Evolutionary conservation across 192 early-diverging fungal species (phyloP).

Genomic region (Entomortierella parvispora): DNA sequence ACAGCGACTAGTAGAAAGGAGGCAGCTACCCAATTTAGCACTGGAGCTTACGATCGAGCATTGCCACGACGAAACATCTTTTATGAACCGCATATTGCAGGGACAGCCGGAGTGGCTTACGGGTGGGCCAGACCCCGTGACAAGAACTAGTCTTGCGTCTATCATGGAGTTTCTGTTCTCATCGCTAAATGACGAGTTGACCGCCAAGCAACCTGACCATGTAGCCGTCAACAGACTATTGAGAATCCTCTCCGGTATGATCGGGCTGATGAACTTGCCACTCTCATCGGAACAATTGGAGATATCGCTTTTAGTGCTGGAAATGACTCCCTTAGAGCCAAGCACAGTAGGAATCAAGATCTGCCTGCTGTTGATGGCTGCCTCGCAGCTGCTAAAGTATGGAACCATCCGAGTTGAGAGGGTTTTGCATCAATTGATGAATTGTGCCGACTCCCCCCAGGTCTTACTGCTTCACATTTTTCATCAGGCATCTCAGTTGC

Average conservation of each 20-base stretch:
- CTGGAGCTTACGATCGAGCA: conserved; percentile 48
- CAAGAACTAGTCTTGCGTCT: conserved; percentile 27
- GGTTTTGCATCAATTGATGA: conserved; percentile 21
- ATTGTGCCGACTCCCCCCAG: conserved; percentile 31
- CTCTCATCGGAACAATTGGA: conserved; percentile 32
- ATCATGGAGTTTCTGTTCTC: conserved; percentile 51
- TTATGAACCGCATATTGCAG: conserved; percentile 46
- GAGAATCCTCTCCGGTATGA: conserved; percentile 44
- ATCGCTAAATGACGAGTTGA: conserved; percentile 43
- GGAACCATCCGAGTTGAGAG: conserved; percentile 14
- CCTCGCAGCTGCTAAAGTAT: conserved; percentile 43
- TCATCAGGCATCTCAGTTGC: conserved; percentile 25
- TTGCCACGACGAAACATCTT: conserved; percentile 44
- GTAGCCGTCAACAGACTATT: conserved; percentile 28
- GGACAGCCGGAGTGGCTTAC: conserved; percentile 50
- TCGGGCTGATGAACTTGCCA: conserved; percentile 35
- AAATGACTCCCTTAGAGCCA: conserved; percentile 30
- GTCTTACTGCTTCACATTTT: conserved; percentile 22
- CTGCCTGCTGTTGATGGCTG: conserved; percentile 40
- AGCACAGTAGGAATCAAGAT: conserved; percentile 41
- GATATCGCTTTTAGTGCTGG: conserved; percentile 35
- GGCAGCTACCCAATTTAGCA: conserved; percentile 36
- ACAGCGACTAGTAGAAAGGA: conserved; percentile 26
- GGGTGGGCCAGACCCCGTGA: conserved; percentile 25
- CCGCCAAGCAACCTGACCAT: conserved; percentile 16